These are phyloP conservation scores for Stagonosporopsis cucurbitacearum DNA, from an alignment of 2,329 filamentous ascomycete genomes.

Conservation along the genomic window DNA sequence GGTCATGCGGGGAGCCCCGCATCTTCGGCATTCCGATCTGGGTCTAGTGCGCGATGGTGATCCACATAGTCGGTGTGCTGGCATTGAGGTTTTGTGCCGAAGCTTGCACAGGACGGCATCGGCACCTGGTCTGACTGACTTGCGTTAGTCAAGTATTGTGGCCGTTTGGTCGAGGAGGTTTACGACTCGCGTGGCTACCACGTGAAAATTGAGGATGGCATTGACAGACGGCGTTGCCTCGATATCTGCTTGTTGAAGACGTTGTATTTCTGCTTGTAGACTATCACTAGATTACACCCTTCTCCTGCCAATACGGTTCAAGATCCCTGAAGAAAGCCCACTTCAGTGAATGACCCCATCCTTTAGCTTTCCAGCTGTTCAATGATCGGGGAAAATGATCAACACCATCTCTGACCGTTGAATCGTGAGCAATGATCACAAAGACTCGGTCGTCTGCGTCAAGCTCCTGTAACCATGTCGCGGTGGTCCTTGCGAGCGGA, in stretches of 20 bases:
- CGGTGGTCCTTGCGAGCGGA: slow-evolving; percentile 29
- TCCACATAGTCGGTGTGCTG: neutral
- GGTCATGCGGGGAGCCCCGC: neutral
- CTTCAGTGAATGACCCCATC: slow-evolving; percentile 29
- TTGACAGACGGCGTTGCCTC: neutral
- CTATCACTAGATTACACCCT: slow-evolving; percentile 4
- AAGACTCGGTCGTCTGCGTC: slow-evolving; percentile 34
- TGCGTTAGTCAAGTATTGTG: neutral
- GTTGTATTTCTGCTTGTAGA: neutral
- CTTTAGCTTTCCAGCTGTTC: slow-evolving; percentile 36
- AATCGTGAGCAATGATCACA: slow-evolving; percentile 39
- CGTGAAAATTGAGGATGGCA: neutral
- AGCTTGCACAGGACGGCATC: neutral
- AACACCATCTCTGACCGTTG: slow-evolving; percentile 31
- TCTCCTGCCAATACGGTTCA: slow-evolving; percentile 26
- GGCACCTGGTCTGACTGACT: neutral
- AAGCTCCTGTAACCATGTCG: slow-evolving; percentile 29
- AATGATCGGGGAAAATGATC: slow-evolving; percentile 32
- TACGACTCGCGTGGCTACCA: neutral
- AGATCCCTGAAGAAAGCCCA: slow-evolving; percentile 38
- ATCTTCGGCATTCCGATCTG: slow-evolving; percentile 3
- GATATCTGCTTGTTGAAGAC: neutral
- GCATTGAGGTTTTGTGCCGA: neutral
- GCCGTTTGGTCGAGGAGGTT: neutral
- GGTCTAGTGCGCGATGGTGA: neutral